These are phyloP conservation scores for Jaenimonas drosophilae DNA, from an alignment of 208 protist species.

Conservation along the genomic window DNA sequence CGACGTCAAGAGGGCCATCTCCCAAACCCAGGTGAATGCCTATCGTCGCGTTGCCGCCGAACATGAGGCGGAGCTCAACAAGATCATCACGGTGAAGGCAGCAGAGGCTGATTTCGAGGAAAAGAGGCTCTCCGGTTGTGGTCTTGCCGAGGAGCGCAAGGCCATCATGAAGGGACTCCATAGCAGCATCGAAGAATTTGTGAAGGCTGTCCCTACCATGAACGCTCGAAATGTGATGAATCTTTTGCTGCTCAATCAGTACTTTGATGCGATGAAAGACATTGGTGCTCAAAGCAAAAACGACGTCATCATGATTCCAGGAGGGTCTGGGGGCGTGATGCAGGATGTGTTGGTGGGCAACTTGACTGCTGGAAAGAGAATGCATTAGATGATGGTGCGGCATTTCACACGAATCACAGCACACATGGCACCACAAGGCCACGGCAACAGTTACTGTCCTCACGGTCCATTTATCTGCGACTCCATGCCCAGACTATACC, in stretches of 20 bases:
- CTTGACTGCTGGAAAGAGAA: too few species aligned
- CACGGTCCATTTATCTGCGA: too few species aligned
- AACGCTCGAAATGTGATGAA: constrained; percentile 51
- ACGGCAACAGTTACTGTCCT: too few species aligned
- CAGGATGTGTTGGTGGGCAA: too few species aligned
- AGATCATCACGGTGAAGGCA: constrained; percentile 49
- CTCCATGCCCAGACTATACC: too few species aligned
- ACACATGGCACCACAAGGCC: too few species aligned
- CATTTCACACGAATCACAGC: too few species aligned
- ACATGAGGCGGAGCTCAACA: constrained; percentile 59
- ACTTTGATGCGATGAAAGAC: constrained; percentile 79
- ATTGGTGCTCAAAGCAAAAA: constrained; percentile 28
- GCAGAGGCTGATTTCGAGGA: constrained; percentile 65
- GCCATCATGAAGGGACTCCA: constrained; percentile 64
- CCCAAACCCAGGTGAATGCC: constrained; percentile 67
- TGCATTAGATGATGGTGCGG: too few species aligned
- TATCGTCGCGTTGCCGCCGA: constrained; percentile 48
- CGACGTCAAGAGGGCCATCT: constrained; percentile 64
- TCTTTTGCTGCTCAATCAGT: constrained; percentile 70
- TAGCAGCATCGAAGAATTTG: constrained; percentile 49
- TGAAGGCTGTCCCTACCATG: constrained; percentile 31
- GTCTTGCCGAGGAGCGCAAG: constrained; percentile 52
- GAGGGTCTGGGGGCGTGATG: not conserved
- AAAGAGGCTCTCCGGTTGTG: constrained; percentile 58
- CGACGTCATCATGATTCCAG: constrained; percentile 40